phyloP scores from a whole-genome alignment of 495 filamentous ascomycete species.

The Neurospora africana region DNA sequence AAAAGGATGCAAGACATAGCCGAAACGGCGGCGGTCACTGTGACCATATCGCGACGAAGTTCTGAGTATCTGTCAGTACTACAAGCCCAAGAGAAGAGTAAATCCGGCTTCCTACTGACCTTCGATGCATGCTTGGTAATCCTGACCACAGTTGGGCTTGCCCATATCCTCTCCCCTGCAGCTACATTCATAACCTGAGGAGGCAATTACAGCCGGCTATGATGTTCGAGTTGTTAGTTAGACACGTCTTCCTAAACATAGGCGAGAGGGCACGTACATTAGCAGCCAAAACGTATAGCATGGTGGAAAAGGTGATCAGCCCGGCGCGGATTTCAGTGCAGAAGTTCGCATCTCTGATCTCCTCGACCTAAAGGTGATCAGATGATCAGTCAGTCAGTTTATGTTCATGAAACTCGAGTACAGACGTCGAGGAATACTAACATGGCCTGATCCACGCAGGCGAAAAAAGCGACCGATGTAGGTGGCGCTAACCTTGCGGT shows the following conservation, averaged over 20 bases:
- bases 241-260: slow-evolving; percentile 10
- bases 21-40: slow-evolving; percentile 64
- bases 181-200: slow-evolving; percentile 35
- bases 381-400: background rate
- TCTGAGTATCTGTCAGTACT: slow-evolving; percentile 25
- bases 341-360: slow-evolving; percentile 48
- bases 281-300: slow-evolving; percentile 68
- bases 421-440: slow-evolving; percentile 22
- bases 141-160: slow-evolving; percentile 21
- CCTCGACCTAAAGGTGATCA: slow-evolving; percentile 42
- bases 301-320: slow-evolving; percentile 73
- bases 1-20: slow-evolving; percentile 41
- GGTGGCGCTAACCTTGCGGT: slow-evolving; percentile 25
- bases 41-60: slow-evolving; percentile 65
- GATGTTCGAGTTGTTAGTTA: background rate
- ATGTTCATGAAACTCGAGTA: background rate
- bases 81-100: background rate
- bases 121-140: background rate
- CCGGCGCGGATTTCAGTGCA: slow-evolving; percentile 72
- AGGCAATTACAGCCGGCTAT: slow-evolving; percentile 57
- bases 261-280: slow-evolving; percentile 38
- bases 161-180: background rate
- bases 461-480: slow-evolving; percentile 61
- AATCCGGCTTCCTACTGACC: background rate
- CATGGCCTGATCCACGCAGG: slow-evolving; percentile 60